These are phyloP conservation scores for Lichenothelia convexa DNA, from an alignment of 495 filamentous ascomycete genomes.

Conservation along the genomic window DNA sequence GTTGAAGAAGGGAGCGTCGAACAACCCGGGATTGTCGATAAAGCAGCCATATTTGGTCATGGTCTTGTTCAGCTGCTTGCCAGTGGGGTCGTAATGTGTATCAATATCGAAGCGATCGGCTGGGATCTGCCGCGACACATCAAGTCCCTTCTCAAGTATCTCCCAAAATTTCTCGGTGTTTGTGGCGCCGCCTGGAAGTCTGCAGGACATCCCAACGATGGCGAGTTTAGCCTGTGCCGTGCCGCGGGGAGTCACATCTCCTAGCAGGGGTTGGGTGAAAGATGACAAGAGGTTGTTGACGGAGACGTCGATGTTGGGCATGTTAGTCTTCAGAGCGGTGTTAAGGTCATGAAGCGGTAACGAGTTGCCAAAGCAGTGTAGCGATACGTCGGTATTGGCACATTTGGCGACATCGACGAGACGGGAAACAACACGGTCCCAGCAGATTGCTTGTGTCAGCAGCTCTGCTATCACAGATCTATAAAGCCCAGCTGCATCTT, in stretches of 20 bases:
- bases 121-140: constrained; percentile 7
- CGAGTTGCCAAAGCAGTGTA: constrained; percentile 1
- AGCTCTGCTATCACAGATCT: constrained; percentile 3
- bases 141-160: constrained; percentile 7
- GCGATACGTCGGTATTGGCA: not conserved
- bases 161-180: constrained; percentile 12
- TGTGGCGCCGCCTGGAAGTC: constrained; percentile 12
- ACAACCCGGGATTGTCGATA: constrained; percentile 21
- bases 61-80: constrained; percentile 19
- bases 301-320: not conserved
- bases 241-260: not conserved
- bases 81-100: constrained; percentile 14
- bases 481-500: constrained; percentile 3
- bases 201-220: constrained; percentile 15
- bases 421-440: constrained; percentile 2
- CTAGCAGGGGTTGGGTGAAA: not conserved
- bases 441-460: constrained; percentile 6
- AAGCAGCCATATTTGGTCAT: constrained; percentile 21
- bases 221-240: constrained; percentile 14
- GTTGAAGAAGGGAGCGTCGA: constrained; percentile 26
- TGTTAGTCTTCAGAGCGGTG: not conserved
- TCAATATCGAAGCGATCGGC: constrained; percentile 12
- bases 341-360: not conserved
- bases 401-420: not conserved
- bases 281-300: not conserved